Percentiles rank a stretch among this genome's conserved stretches.
phyloP scores from a whole-genome alignment of 2,329 filamentous ascomycete genomes.

The Epichloe scottii region DNA sequence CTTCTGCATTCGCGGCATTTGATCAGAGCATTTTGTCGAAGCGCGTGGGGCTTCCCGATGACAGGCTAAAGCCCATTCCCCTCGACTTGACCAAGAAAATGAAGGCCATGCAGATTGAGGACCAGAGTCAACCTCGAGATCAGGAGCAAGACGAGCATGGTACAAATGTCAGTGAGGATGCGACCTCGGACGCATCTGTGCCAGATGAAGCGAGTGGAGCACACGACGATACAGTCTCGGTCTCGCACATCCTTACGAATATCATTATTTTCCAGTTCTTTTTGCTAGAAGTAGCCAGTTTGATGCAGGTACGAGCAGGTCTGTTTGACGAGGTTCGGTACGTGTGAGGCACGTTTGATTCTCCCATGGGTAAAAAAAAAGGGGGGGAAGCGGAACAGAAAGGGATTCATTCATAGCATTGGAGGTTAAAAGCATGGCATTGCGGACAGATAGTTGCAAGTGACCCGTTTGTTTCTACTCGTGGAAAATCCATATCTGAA shows the following conservation, averaged over 20 bases:
- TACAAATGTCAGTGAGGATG: background rate
- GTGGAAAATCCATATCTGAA: no score
- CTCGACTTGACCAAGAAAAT: slow-evolving; percentile 22
- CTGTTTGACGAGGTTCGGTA: slow-evolving; percentile 68
- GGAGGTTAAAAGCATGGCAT: background rate
- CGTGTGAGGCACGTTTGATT: slow-evolving; percentile 12
- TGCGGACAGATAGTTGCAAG: background rate
- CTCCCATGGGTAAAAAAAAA: no score
- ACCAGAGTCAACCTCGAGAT: slow-evolving; percentile 8
- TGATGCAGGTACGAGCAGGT: slow-evolving; percentile 62
- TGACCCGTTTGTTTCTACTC: background rate
- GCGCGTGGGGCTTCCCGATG: slow-evolving; percentile 36
- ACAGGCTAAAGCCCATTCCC: slow-evolving; percentile 32
- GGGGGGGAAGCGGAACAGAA: background rate
- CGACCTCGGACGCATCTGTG: background rate
- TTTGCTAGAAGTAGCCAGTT: slow-evolving; percentile 60
- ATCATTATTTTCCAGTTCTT: slow-evolving; percentile 71
- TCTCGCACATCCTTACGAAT: slow-evolving; percentile 71
- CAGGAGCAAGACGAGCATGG: slow-evolving; percentile 5
- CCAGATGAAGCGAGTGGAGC: slow-evolving; percentile 11
- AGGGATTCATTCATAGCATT: background rate
- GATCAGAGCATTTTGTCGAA: slow-evolving; percentile 49
- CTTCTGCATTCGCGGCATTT: slow-evolving; percentile 48
- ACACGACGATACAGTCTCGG: slow-evolving; percentile 38
- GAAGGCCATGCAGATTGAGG: slow-evolving; percentile 14